These are phyloP conservation scores for Tolypocladium pustulatum DNA, from an alignment of 2,329 filamentous ascomycete genomes.

Conservation along the genomic window DNA sequence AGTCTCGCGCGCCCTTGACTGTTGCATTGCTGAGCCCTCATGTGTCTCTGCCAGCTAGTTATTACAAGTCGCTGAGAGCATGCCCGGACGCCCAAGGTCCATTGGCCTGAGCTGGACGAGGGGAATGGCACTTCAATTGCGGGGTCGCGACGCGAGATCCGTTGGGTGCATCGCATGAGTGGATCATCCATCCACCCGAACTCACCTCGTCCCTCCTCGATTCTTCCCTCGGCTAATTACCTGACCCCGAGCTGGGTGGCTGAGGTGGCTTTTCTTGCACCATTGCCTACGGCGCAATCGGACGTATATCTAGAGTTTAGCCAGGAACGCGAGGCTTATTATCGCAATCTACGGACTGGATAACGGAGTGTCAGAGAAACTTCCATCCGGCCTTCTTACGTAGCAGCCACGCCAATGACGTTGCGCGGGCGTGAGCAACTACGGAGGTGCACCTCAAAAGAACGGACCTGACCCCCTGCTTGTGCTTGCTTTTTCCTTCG, in stretches of 20 bases:
- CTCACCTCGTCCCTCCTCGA: background rate
- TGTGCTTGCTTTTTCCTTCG: too few relatives aligned
- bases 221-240: background rate
- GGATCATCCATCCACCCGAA: background rate
- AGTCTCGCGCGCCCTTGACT: background rate
- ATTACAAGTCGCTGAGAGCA: background rate
- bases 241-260: background rate
- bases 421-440: background rate
- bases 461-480: too few relatives aligned
- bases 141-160: background rate
- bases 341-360: background rate
- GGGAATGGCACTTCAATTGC: background rate
- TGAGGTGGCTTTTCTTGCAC: background rate
- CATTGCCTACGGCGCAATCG: background rate
- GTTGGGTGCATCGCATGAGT: background rate
- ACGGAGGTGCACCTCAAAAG: too few relatives aligned
- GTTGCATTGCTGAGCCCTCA: background rate
- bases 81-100: background rate
- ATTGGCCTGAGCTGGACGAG: background rate
- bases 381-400: background rate
- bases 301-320: background rate
- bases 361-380: background rate
- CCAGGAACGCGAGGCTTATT: background rate
- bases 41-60: background rate
- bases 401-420: background rate